Percentiles rank a stretch among this genome's conserved stretches.
phyloP scores from a whole-genome alignment of 2,329 filamentous ascomycete genomes.

The Curvularia sp. region DNA sequence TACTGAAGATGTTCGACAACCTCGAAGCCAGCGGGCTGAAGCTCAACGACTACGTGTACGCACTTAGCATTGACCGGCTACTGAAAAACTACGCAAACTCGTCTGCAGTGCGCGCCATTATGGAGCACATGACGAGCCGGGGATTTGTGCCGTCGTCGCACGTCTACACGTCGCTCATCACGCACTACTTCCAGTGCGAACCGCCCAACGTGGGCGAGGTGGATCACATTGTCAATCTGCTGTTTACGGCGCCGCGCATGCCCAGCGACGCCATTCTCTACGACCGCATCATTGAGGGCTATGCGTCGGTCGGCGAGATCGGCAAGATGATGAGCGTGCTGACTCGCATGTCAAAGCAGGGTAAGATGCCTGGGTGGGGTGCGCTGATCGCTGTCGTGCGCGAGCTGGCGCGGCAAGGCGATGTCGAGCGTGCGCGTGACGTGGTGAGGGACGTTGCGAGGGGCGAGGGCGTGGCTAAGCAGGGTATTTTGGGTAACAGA shows the following conservation, averaged over 20 bases:
- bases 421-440: conserved; percentile 43
- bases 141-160: conserved; percentile 65
- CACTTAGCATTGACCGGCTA: conserved; percentile 72
- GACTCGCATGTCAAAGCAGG: conserved; percentile 47
- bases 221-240: conserved; percentile 62
- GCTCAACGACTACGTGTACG: conserved; percentile 70
- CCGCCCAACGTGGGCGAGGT: conserved; percentile 68
- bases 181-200: conserved; percentile 67
- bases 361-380: conserved; percentile 53
- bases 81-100: conserved; percentile 58
- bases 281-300: conserved; percentile 73
- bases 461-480: conserved; percentile 40
- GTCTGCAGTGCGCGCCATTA: conserved; percentile 64
- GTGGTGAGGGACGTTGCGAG: conserved; percentile 50
- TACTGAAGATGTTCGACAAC: conserved; percentile 61
- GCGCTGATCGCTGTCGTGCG: conserved; percentile 50
- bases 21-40: conserved; percentile 65
- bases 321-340: conserved; percentile 54
- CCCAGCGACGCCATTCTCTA: conserved; percentile 67
- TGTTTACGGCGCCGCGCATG: conserved; percentile 42
- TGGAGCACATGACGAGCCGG: conserved; percentile 65
- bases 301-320: conserved; percentile 62
- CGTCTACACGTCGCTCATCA: conserved; percentile 77
- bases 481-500: conserved; percentile 26
- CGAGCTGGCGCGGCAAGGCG: conserved; percentile 48